Conservation (phyloP, 1,284 basidiomycete genomes). For the Puccinia coronata region DNA sequence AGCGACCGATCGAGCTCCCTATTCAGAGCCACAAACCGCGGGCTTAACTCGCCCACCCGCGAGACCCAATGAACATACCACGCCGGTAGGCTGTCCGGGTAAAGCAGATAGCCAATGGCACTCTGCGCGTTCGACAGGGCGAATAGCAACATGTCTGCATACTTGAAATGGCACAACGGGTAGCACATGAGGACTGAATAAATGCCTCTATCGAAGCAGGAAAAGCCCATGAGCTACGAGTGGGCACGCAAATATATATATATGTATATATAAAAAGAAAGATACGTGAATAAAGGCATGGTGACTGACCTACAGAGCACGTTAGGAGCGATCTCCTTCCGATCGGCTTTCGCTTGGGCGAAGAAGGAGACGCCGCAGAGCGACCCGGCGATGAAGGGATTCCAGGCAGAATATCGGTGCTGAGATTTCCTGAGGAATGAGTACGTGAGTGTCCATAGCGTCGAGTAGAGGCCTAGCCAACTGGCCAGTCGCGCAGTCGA, state of each 20-base stretch:
- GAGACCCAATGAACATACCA: constrained; percentile 46
- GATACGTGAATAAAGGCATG: too few relatives aligned
- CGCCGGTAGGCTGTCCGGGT: constrained; percentile 29
- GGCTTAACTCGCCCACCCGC: constrained; percentile 35
- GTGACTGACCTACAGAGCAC: constrained; percentile 47
- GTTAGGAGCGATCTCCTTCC: constrained; percentile 44
- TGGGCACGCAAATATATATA: background rate
- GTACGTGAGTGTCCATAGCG: constrained; percentile 39
- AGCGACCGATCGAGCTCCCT: constrained; percentile 6
- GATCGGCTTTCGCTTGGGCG: constrained; percentile 32
- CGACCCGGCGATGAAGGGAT: constrained; percentile 40
- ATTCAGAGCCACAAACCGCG: constrained; percentile 35
- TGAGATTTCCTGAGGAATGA: constrained; percentile 33
- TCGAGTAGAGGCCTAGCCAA: constrained; percentile 35
- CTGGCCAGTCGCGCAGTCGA: constrained; percentile 34
- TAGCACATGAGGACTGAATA: constrained; percentile 38
- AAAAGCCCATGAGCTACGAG: background rate
- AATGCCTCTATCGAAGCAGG: constrained; percentile 29
- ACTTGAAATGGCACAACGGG: constrained; percentile 22
- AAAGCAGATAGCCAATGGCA: constrained; percentile 28
- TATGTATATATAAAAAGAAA: background rate
- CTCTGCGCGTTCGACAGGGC: constrained; percentile 38
- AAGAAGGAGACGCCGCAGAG: constrained; percentile 45
- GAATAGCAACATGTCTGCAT: constrained; percentile 39
- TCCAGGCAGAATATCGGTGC: constrained; percentile 21